phyloP scores from a whole-genome alignment of 306 rosid species.

The Prunus mira region DNA sequence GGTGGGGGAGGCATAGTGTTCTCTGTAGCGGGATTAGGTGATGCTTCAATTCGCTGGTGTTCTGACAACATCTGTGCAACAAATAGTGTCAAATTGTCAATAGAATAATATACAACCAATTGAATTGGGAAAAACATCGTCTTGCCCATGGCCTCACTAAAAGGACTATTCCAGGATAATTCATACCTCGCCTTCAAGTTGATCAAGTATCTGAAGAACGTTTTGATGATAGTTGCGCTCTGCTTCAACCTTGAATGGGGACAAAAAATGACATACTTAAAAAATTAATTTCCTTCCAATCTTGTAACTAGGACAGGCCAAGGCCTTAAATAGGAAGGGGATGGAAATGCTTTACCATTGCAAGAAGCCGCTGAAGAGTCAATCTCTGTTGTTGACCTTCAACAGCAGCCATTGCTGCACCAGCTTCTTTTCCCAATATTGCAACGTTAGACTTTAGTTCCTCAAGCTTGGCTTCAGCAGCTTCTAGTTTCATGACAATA shows the following conservation, averaged over 20 bases:
- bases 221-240: conserved; percentile 80
- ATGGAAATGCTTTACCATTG: conserved; percentile 51
- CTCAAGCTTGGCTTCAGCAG: conserved; percentile 70
- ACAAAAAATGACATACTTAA: conserved; percentile 15
- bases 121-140: not conserved
- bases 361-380: conserved; percentile 83
- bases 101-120: not conserved
- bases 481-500: conserved; percentile 65
- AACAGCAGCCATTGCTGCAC: conserved; percentile 86
- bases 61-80: conserved; percentile 66
- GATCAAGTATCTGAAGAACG: conserved; percentile 72
- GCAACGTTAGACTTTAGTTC: conserved; percentile 72
- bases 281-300: not conserved
- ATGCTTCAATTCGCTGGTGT: conserved; percentile 70
- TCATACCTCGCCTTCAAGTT: conserved; percentile 76
- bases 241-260: conserved; percentile 60
- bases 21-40: conserved; percentile 56
- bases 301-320: not conserved
- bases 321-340: not conserved
- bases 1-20: conserved; percentile 75
- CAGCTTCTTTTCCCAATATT: conserved; percentile 82
- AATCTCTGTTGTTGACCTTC: conserved; percentile 88
- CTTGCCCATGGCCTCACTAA: not conserved
- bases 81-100: not conserved
- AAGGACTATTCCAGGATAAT: not conserved